phyloP scores from a whole-genome alignment of 495 filamentous ascomycete species.

The Penicillium crystallinum region DNA sequence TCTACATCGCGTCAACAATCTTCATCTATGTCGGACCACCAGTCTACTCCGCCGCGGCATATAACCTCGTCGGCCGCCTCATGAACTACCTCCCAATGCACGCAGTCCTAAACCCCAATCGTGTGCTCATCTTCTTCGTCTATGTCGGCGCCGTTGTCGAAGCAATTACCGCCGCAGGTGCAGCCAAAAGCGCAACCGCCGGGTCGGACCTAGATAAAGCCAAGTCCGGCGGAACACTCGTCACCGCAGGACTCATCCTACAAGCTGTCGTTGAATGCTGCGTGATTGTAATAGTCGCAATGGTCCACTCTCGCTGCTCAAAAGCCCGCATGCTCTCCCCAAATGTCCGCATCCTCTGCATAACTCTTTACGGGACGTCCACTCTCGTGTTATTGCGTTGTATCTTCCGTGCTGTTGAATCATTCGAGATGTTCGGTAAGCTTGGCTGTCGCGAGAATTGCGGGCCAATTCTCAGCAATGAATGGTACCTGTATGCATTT shows the following conservation, averaged over 20 bases:
- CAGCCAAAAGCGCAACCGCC: slow-evolving; percentile 30
- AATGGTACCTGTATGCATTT: slow-evolving; percentile 39
- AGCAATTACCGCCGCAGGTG: slow-evolving; percentile 33
- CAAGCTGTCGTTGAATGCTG: slow-evolving; percentile 32
- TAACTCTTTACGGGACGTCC: slow-evolving; percentile 38
- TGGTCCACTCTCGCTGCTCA: slow-evolving; percentile 28
- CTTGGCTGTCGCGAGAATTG: slow-evolving; percentile 21
- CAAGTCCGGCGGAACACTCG: slow-evolving; percentile 25
- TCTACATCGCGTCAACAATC: slow-evolving; percentile 49
- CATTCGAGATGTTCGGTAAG: slow-evolving; percentile 21
- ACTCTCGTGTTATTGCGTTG: slow-evolving; percentile 33
- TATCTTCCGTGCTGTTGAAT: slow-evolving; percentile 35
- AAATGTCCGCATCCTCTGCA: slow-evolving; percentile 32
- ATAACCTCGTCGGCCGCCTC: slow-evolving; percentile 53
- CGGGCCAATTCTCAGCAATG: slow-evolving; percentile 25
- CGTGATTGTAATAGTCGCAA: slow-evolving; percentile 29
- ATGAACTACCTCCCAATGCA: slow-evolving; percentile 44
- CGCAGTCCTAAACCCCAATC: slow-evolving; percentile 36
- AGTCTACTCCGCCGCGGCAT: slow-evolving; percentile 52
- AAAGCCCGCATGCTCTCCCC: slow-evolving; percentile 17
- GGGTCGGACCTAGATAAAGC: slow-evolving; percentile 12
- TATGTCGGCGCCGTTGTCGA: slow-evolving; percentile 34
- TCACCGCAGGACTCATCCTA: slow-evolving; percentile 30
- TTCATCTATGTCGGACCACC: slow-evolving; percentile 51
- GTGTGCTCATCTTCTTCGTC: slow-evolving; percentile 32